Evolutionary conservation across 768 basidiomycete species (phyloP).

Genomic region (Dacryopinax primogenitus): DNA sequence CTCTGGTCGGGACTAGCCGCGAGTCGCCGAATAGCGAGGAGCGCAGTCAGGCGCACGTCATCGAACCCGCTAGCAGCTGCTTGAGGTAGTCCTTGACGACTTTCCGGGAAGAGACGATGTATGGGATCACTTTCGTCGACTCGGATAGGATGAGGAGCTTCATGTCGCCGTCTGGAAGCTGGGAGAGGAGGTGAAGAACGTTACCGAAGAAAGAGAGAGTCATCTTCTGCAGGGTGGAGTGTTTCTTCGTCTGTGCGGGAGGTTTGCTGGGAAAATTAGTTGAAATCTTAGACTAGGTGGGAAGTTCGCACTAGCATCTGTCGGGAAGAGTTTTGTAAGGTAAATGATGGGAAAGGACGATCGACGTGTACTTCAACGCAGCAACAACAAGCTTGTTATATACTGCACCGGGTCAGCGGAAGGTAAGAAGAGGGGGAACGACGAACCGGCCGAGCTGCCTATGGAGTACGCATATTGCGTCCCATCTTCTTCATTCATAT

Average conservation of each 20-base stretch:
- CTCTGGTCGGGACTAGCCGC: conserved; percentile 65
- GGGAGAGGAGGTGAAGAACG: conserved; percentile 60
- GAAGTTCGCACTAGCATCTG: conserved; percentile 65
- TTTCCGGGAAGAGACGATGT: conserved; percentile 71
- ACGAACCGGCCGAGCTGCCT: conserved; percentile 60
- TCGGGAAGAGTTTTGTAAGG: conserved; percentile 71
- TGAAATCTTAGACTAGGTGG: not conserved
- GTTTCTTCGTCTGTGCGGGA: conserved; percentile 65
- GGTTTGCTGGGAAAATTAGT: conserved; percentile 55
- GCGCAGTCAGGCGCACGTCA: conserved; percentile 67
- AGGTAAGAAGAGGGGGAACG: not conserved
- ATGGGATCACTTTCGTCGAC: conserved; percentile 80
- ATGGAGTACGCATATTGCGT: conserved; percentile 68
- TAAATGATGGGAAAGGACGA: conserved; percentile 73
- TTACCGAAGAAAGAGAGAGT: conserved; percentile 85
- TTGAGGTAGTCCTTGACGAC: conserved; percentile 79
- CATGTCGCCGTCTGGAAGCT: conserved; percentile 53
- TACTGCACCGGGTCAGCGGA: conserved; percentile 37
- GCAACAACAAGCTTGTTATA: conserved; percentile 87
- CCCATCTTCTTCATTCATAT: conserved; percentile 77
- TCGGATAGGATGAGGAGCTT: conserved; percentile 64
- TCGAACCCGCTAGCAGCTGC: conserved; percentile 70
- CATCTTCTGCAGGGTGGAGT: conserved; percentile 73
- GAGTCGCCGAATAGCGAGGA: conserved; percentile 69
- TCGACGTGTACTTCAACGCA: conserved; percentile 76